Evolutionary conservation across 164 flowering plant species (phyloP), one percentile per base, ranked within the genome.

Genomic region (Stephania japonica): DNA sequence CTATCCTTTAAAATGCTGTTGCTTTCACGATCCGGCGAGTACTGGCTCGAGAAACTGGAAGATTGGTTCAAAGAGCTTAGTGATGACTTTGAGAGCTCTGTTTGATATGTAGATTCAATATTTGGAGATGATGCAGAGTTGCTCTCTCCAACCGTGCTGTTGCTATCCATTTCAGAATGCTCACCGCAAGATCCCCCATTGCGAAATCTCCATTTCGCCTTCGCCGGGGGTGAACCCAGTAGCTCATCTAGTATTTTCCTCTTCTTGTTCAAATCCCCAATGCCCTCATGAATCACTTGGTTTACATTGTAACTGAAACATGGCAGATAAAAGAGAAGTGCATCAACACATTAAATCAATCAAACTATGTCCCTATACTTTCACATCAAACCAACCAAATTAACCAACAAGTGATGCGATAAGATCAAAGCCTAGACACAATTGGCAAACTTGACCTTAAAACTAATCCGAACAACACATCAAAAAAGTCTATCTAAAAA

Each of bases 161-260:
- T 89, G 86, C 92, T 89, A 71, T 80, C 88, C 70, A 77, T 78
- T 38, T 25, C 83, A 3, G 92, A 88, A 62, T 82, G 86, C 7
- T 23, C 49, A 50, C 65, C 72, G 38, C 70, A 21, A 62, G 74
- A 68, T 62, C 67, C 65, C 67, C 71, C 68, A 67, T 75, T 75
- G 59, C 74, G 67, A 72, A 85, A 84, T 68, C 74, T 83, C 50
- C 85, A 89, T 78, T 90, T 92, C n/a, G 86, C 72, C 10, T 90
- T 92, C n/a, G 86, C 72, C 10, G 75, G 21, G 12, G 92, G 97
- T 78, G 82, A 70, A 70, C 65, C 87, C 73, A 82, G 73, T 26
- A 78, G 83, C 71, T 84, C 89, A 38, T 78, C 81, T 72, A 81
- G 82, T 25, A 85, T 76, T 79, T 90, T 90, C 72, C 94, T 86